Base-by-base conservation (phyloP, 352 stramenopile genomes). In the Saprolegnia parasitica region DNA sequence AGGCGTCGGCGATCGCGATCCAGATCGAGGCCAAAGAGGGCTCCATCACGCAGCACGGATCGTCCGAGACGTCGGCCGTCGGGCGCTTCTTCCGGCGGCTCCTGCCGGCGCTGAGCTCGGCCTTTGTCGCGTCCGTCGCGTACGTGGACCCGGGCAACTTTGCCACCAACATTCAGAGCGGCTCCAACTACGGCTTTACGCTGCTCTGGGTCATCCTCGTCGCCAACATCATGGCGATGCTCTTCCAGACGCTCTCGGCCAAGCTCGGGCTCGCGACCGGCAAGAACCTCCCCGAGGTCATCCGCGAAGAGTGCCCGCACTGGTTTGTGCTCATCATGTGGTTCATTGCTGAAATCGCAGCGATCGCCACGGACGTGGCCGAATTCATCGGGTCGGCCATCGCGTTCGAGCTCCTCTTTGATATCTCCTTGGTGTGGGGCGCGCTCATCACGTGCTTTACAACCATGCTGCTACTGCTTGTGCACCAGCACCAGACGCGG, bases 181-280 rank as follows among this genome's bases (percentile, higher is more conserved):
- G 63, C 9, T 71, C 63, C 0, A 49, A 71, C 20, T 71, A 64
- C 32, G 47, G 63, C 50, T 71, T 55, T 24, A 71, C 55, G 18
- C 47, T 71, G 21, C 63, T 77, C 20, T 76, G 47, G 42, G 73
- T 77, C 21, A 60, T 77, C 40, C 26, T 76, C 10, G 13, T 65
- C 6, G 66, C 73, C 5, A 74, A 65, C 24, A 24, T 76, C 37
- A 60, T 76, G 32, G 73, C 73, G 10, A 73, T 77, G 68, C 45
- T 71, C 10, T 71, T 71, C 26, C 63, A 71, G 50, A 61, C 55
- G 2, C 47, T 71, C 35, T 71, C 63, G 50, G 63, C 55, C 16
- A 71, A 71, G 46, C 63, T 71, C 55, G 63, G 63, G 1, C 54
- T 61, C 24, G 63, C 63, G 9, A 64, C 63, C 6, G 63, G 63